These are phyloP conservation scores for Inga leiocalycina DNA, from an alignment of 306 rosid species.

Conservation along the genomic window DNA sequence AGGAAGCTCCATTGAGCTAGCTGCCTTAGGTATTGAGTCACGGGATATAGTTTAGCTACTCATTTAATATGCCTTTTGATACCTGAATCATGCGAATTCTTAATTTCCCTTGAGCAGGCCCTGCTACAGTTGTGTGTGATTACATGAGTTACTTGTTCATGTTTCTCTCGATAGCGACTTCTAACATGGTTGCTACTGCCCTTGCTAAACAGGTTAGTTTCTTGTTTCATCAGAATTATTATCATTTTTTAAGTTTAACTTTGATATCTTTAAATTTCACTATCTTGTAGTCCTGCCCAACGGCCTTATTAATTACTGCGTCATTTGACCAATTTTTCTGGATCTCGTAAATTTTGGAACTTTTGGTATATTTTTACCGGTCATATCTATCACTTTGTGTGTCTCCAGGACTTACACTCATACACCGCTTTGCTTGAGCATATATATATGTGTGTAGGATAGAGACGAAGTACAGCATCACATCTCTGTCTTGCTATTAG, in stretches of 20 bases:
- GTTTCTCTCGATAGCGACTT: conserved; percentile 93
- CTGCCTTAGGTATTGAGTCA: conserved; percentile 72
- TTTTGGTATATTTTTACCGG: background rate
- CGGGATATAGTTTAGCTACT: background rate
- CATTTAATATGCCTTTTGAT: background rate
- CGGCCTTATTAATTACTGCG: background rate
- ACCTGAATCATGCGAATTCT: background rate
- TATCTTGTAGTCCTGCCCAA: background rate
- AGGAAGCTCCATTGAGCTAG: conserved; percentile 92
- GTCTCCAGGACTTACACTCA: conserved; percentile 25
- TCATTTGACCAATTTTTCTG: background rate
- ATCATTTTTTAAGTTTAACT: background rate
- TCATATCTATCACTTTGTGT: conserved; percentile 27
- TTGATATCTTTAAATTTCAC: background rate
- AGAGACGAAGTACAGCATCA: conserved; percentile 82
- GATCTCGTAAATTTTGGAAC: background rate
- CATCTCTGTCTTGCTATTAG: conserved; percentile 69
- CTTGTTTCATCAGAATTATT: conserved; percentile 4
- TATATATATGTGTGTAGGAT: conserved; percentile 59
- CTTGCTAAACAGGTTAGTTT: conserved; percentile 72
- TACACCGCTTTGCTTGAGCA: conserved; percentile 17
- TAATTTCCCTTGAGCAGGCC: conserved; percentile 58
- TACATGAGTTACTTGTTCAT: conserved; percentile 72
- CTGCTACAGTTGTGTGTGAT: conserved; percentile 88
- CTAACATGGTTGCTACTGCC: conserved; percentile 94